Evolutionary conservation across 768 basidiomycete genomes (phyloP), one percentile per base, ranked within the genome.

Genomic region (Boletellus emodensis): DNA sequence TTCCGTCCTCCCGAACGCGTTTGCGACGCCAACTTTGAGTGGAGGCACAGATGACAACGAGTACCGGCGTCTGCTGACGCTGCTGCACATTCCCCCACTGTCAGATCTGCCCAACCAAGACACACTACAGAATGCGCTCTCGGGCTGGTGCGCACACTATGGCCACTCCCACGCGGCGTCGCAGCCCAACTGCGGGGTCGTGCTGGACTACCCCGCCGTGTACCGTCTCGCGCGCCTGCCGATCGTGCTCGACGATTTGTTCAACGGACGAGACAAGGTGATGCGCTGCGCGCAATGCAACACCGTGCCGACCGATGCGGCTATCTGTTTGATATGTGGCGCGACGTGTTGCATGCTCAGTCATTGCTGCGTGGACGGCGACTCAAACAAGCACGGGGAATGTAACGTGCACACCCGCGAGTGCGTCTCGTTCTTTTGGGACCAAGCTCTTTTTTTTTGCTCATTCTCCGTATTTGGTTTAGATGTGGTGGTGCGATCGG

Each of bases 371-470:
- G 73, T 76, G 56, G 92, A 93, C 55, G 59, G 68, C 44, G 77
- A 74, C 15, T 73, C 77, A 14, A 72, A 56, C 20, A 71, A 73
- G 36, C 74, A 85, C 22, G 96, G 95, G 26, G 95, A 99, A 63
- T 97, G 94, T 66, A 99, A 97, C 65, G 81, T 89, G 76, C 96
- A 98, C 64, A 90, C 87, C 44, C 78, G 93, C 78, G 87, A 90
- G 95, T 96, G 63, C 63, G 93, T 84, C 7, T 48, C 50, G 2
- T 20, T 20, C 3, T 3, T 20, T 20, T 20, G 20, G 20, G 20
- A 20, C 20, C 20, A 20, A 20, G 20, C n/a, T n/a, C n/a, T n/a
- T n/a, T n/a, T n/a, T 20, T 20, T 2, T 32, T 44, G 15, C 2
- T 24, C 9, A 5, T 26, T n/a, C 8, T 28, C 28, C 3, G 10